Conservation (phyloP, 83 land plant species). For the Thuja plicata region DNA sequence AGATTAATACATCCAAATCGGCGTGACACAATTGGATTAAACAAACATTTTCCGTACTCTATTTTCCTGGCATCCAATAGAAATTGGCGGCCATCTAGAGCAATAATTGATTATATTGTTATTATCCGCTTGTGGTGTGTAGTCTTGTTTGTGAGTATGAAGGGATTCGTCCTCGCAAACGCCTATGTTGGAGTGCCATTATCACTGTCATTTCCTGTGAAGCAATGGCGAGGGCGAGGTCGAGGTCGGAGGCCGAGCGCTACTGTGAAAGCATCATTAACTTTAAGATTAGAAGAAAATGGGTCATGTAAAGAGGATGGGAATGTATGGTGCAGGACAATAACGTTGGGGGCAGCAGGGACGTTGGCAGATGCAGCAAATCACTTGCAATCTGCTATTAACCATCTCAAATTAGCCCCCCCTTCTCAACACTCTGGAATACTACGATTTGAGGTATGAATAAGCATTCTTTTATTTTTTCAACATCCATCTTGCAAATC, state of each 20-base stretch:
- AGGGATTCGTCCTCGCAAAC: no score
- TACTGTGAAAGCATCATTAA: background rate
- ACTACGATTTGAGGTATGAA: background rate
- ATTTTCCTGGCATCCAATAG: no score
- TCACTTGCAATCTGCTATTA: background rate
- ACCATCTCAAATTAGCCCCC: background rate
- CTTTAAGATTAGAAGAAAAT: background rate
- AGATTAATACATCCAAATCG: no score
- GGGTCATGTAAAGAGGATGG: background rate
- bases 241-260: background rate
- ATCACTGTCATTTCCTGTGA: no score
- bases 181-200: no score
- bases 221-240: background rate
- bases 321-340: background rate
- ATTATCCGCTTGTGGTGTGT: no score
- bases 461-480: no score
- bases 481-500: background rate
- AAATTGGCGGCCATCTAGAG: no score
- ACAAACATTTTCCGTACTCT: no score
- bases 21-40: no score
- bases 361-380: background rate
- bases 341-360: background rate
- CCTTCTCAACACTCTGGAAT: background rate
- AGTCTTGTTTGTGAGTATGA: no score
- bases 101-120: no score